A percentile compares a stretch with the other conserved stretches of the same genome.
Conservation (phyloP, 306 rosid species). For the Citrullus amarus region DNA sequence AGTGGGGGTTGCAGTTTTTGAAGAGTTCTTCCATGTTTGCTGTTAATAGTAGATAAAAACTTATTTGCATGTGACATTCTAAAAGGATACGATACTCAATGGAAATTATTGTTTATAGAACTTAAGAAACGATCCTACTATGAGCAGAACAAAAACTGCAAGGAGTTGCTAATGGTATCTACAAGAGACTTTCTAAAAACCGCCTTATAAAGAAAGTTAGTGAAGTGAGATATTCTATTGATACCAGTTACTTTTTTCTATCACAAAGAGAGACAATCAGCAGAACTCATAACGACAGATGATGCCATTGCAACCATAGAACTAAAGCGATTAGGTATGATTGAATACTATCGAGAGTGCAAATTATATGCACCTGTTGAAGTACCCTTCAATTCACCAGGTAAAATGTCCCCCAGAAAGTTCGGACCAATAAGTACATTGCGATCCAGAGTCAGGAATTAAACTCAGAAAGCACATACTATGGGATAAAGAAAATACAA, state of each 20-base stretch:
- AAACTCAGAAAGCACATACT: not conserved
- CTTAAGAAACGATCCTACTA: not conserved
- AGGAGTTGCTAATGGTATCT: not conserved
- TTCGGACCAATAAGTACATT: not conserved
- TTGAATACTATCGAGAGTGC: not conserved
- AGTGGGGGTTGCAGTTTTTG: conserved; percentile 43
- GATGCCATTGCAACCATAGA: not conserved
- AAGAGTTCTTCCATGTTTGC: conserved; percentile 55
- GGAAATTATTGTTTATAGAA: not conserved
- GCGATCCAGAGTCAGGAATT: not conserved
- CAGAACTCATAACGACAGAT: not conserved
- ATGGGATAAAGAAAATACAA: not conserved
- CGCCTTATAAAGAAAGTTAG: not conserved
- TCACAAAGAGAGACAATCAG: not conserved
- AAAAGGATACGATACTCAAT: not conserved
- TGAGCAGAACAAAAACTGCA: not conserved
- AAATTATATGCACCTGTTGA: not conserved
- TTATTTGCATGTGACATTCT: not conserved
- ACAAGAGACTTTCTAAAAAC: not conserved
- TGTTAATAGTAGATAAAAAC: conserved; percentile 5
- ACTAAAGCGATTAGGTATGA: not conserved
- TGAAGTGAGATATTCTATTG: not conserved
- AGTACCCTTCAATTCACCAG: not conserved
- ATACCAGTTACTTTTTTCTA: not conserved
- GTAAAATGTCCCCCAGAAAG: not conserved